Conservation (phyloP, 1,139 yeast genomes). For the Yamadazyma triangularis region DNA sequence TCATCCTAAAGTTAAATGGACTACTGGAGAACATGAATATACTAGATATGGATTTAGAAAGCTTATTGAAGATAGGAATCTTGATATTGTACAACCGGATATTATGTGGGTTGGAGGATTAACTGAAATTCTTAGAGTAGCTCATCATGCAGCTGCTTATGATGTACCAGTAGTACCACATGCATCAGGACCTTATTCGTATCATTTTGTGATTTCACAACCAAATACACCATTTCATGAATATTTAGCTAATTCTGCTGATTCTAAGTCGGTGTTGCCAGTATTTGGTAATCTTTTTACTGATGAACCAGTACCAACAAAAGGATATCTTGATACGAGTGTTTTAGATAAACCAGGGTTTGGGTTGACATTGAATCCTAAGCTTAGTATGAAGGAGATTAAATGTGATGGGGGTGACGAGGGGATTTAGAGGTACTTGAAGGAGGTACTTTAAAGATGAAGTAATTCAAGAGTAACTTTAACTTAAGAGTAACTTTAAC, state of each 20-base stretch:
- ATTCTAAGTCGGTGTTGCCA: conserved; percentile 39
- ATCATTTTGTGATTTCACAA: conserved; percentile 46
- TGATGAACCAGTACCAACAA: conserved; percentile 43
- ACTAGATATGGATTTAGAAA: conserved; percentile 47
- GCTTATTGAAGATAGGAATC: conserved; percentile 42
- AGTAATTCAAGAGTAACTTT: too few species aligned
- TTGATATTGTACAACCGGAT: conserved; percentile 47
- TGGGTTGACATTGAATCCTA: conserved; percentile 42
- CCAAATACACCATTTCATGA: conserved; percentile 49
- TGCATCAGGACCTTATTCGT: conserved; percentile 48
- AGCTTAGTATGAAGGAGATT: too few species aligned
- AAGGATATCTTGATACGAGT: conserved; percentile 34
- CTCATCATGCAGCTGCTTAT: conserved; percentile 48
- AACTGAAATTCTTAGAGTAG: conserved; percentile 41
- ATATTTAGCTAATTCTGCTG: conserved; percentile 47
- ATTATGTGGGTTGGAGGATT: conserved; percentile 53
- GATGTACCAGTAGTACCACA: conserved; percentile 51
- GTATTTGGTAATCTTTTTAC: conserved; percentile 43
- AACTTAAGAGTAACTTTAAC: too few species aligned
- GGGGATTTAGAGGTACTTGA: conserved; percentile 35
- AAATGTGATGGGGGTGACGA: too few species aligned
- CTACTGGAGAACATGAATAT: conserved; percentile 50
- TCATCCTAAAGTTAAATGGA: conserved; percentile 41
- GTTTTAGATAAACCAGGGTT: conserved; percentile 45
- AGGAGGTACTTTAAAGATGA: conserved; percentile 31